Evolutionary conservation across 345 rosid genomes (phyloP), one percentile per base, ranked within the genome.

Genomic region (Rhizophora apiculata): DNA sequence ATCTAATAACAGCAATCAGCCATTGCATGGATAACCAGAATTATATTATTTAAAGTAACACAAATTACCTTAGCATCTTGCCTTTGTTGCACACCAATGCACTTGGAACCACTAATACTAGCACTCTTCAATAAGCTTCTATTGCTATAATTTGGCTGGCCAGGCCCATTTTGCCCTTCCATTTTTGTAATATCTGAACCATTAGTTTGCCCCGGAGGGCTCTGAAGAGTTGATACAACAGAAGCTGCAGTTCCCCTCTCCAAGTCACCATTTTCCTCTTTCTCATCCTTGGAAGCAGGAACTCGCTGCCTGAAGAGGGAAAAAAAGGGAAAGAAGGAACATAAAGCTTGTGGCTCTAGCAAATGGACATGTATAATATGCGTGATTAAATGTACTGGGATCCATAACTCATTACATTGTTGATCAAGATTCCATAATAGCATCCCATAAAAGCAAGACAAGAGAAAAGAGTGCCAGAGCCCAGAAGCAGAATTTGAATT

Each of bases 41-140:
- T 24, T 24, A 20, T 24, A 20, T 9, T 11, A 53, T 13, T 9
- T 34, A 32, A 55, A 48, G 64, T 21, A 64, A 43, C 49, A 60
- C 34, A 19, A 31, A 21, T 78, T 82, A 91, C 94, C 90, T 83
- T 83, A 0, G 75, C 26, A 48, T 82, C 85, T 64, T 60, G 69
- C 68, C 67, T 85, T 60, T 74, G 81, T 76, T 85, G 72, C 67
- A 81, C 80, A 56, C 79, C 93, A 32, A 92, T 80, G 56, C 99
- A 92, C 77, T 92, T 87, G 67, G 99, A 92, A 74, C 85, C 99
- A 74, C 98, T 95, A 67, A 95, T 95, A 80, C 98, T 95, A 51
- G 89, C 92, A 79, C 99, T 95, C 82, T 95, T 95, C 82, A 92
- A 77, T 56, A 95, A 74, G 87, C 88, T 85, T n/a, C 94, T 91